phyloP scores from a whole-genome alignment of 495 filamentous ascomycete species.

The Xylaria venustula region DNA sequence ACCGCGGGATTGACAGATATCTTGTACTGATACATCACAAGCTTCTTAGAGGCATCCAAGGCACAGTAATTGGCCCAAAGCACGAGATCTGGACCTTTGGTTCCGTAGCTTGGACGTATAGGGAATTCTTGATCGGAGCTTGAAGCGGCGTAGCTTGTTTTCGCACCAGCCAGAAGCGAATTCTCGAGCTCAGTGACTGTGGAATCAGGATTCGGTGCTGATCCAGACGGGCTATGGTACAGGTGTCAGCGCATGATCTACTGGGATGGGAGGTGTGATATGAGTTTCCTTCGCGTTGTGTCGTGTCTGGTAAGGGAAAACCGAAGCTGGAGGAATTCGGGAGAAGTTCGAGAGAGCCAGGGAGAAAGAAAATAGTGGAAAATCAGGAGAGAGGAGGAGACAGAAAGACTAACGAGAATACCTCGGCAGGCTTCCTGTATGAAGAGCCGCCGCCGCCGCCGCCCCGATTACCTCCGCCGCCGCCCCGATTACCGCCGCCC shows the following conservation, averaged over 20 bases:
- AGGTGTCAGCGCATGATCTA: too few relatives aligned
- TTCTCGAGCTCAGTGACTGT: not conserved
- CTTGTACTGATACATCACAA: slow-evolving; percentile 44
- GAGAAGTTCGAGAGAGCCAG: not conserved
- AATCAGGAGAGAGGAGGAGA: too few relatives aligned
- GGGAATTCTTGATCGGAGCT: slow-evolving; percentile 3
- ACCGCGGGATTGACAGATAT: slow-evolving; percentile 33
- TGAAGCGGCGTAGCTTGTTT: not conserved
- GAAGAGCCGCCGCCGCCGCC: too few relatives aligned
- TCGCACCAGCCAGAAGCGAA: not conserved
- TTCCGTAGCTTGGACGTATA: slow-evolving; percentile 54
- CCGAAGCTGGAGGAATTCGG: not conserved
- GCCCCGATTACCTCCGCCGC: too few relatives aligned
- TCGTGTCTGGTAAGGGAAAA: too few relatives aligned
- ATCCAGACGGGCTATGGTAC: not conserved
- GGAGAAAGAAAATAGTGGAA: not conserved
- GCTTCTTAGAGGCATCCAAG: slow-evolving; percentile 32
- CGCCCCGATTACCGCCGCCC: too few relatives aligned
- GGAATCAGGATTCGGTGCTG: not conserved
- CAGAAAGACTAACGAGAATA: not conserved
- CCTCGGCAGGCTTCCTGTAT: not conserved
- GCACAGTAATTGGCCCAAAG: slow-evolving; percentile 55
- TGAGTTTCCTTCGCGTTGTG: too few relatives aligned
- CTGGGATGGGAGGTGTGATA: too few relatives aligned
- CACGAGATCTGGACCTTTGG: slow-evolving; percentile 38